Percentiles rank a stretch among this genome's conserved stretches.
phyloP scores from a whole-genome alignment of 208 protist genomes.

The Leishmania aethiopica region DNA sequence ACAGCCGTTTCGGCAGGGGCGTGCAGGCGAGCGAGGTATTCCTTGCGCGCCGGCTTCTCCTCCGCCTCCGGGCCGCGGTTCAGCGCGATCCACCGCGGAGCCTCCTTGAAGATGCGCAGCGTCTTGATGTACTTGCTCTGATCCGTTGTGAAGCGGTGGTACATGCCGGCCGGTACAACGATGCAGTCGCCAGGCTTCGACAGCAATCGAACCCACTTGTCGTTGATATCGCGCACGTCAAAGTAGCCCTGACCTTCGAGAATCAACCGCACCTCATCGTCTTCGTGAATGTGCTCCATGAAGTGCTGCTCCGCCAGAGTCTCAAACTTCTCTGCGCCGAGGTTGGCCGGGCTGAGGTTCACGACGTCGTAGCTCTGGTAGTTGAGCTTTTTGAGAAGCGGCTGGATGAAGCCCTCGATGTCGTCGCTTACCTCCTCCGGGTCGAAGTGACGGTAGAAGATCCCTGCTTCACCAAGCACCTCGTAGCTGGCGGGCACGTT shows the following conservation, averaged over 20 bases:
- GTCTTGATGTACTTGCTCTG: conserved; percentile 53
- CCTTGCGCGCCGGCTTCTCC: conserved; percentile 34
- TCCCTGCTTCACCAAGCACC: conserved; percentile 34
- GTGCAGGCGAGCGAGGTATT: conserved; percentile 41
- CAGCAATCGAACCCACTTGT: conserved; percentile 77
- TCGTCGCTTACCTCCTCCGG: conserved; percentile 34
- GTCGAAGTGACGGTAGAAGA: conserved; percentile 48
- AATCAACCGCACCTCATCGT: conserved; percentile 89
- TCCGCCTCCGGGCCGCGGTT: conserved; percentile 49
- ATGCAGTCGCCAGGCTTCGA: conserved; percentile 66
- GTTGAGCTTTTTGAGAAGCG: conserved; percentile 42
- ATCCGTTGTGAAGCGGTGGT: conserved; percentile 89
- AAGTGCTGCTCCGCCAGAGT: conserved; percentile 63
- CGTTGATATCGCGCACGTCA: conserved; percentile 73
- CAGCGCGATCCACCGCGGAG: conserved; percentile 78
- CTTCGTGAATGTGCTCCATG: conserved; percentile 85
- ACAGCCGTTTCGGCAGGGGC: conserved; percentile 28
- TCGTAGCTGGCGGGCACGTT: conserved; percentile 55
- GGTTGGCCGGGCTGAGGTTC: conserved; percentile 21
- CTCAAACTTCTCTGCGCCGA: conserved; percentile 52
- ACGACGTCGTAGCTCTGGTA: conserved; percentile 66
- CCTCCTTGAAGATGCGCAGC: conserved; percentile 81
- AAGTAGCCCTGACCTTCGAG: conserved; percentile 83
- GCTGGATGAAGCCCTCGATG: conserved; percentile 31
- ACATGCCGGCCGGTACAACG: conserved; percentile 77